A percentile compares a stretch with the other conserved stretches of the same genome.
Evolutionary conservation across 257 asterid genomes (phyloP).

Genomic region (Thymus mandschuricus): DNA sequence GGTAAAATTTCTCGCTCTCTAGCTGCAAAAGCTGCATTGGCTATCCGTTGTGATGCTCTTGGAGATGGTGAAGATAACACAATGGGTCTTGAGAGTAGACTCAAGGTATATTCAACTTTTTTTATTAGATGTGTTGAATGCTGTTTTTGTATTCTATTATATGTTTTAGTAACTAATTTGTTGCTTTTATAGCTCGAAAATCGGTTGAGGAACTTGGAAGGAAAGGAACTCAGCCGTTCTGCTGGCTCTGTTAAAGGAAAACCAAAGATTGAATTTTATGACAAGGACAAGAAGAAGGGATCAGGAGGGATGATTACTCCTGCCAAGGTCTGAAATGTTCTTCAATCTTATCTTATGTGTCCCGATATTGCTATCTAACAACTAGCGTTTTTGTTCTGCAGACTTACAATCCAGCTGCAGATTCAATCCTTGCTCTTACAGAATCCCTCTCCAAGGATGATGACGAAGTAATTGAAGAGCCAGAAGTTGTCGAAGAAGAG

Average conservation of each 20-base stretch:
- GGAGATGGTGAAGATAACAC: constrained; percentile 74
- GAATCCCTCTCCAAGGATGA: constrained; percentile 43
- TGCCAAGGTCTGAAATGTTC: constrained; percentile 54
- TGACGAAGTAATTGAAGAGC: constrained; percentile 35
- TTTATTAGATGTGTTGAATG: neutral
- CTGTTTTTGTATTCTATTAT: neutral
- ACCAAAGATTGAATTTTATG: constrained; percentile 78
- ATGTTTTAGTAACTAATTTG: neutral
- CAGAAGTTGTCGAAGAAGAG: constrained; percentile 39
- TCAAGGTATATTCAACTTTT: constrained; percentile 40
- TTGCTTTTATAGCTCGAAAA: constrained; percentile 64
- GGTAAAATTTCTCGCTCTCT: constrained; percentile 90
- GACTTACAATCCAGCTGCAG: constrained; percentile 83
- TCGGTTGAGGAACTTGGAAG: constrained; percentile 73
- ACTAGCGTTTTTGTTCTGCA: constrained; percentile 28
- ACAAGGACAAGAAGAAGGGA: constrained; percentile 82
- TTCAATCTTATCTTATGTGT: neutral
- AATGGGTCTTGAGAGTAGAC: constrained; percentile 82
- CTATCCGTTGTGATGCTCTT: constrained; percentile 83
- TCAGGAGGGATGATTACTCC: constrained; percentile 72
- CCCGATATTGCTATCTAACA: neutral
- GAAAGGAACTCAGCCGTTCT: constrained; percentile 62
- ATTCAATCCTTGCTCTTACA: constrained; percentile 54
- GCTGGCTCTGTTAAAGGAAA: constrained; percentile 89
- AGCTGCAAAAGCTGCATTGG: constrained; percentile 85